Percentiles rank a stretch among this genome's conserved stretches.
Conservation (phyloP, 306 rosid genomes). For the Malus domestica region ASM211411v1 NC_041802.1:16940501-16941000, state of each 20-base stretch:
- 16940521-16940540: conserved; percentile 47
- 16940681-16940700: conserved; percentile 42
- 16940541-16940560: conserved; percentile 35
- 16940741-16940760: conserved; percentile 44
- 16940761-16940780: conserved; percentile 23
- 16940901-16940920: conserved; percentile 39
- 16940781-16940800: conserved; percentile 8
- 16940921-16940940: conserved; percentile 43
- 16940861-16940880: conserved; percentile 22
- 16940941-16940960: conserved; percentile 18
- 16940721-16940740: conserved; percentile 46
- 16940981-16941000: conserved; percentile 25
- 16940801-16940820: conserved; percentile 6
- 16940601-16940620: conserved; percentile 50
- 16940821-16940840: conserved; percentile 15
- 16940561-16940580: conserved; percentile 24
- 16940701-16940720: conserved; percentile 65
- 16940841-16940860: conserved; percentile 25
- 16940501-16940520: background rate
- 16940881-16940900: conserved; percentile 16
- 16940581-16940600: conserved; percentile 45
- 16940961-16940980: conserved; percentile 31
- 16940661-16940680: conserved; percentile 35
- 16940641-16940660: conserved; percentile 64
- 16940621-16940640: conserved; percentile 30